Conservation (phyloP, 2,329 filamentous ascomycete species). For the Colletotrichum musae region DNA sequence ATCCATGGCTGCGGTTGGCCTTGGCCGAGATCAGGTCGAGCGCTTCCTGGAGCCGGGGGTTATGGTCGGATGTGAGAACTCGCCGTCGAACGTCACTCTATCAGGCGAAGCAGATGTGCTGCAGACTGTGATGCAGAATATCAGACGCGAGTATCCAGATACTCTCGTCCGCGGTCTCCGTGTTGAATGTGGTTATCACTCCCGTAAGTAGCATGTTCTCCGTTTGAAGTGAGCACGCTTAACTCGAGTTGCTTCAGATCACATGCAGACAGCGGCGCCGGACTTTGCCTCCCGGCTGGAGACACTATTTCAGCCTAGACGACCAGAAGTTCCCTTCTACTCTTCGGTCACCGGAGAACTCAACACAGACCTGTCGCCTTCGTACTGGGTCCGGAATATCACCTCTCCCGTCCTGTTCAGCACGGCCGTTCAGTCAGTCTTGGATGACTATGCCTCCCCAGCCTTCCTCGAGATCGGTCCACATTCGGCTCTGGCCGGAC, state of each 20-base stretch:
- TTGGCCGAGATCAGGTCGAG: conserved; percentile 48
- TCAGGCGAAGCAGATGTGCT: conserved; percentile 49
- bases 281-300: conserved; percentile 30
- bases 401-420: conserved; percentile 60
- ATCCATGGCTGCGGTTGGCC: conserved; percentile 70
- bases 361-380: conserved; percentile 44
- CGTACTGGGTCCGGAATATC: conserved; percentile 63
- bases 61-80: conserved; percentile 64
- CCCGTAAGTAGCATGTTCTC: conserved; percentile 43
- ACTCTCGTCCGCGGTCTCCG: conserved; percentile 64
- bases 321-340: conserved; percentile 26
- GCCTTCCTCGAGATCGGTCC: conserved; percentile 65
- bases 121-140: conserved; percentile 47
- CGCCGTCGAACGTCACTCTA: conserved; percentile 64
- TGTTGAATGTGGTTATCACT: conserved; percentile 69
- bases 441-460: conserved; percentile 21
- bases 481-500: conserved; percentile 64
- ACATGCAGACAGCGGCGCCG: conserved; percentile 26
- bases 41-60: conserved; percentile 50
- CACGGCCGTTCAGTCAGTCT: conserved; percentile 45
- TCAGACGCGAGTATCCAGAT: conserved; percentile 45
- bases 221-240: neutral
- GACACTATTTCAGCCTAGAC: neutral
- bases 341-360: conserved; percentile 33
- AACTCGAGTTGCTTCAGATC: conserved; percentile 9